phyloP scores from a whole-genome alignment of 2,329 filamentous ascomycete species.

The Sporothrix brunneoviolacea region DNA sequence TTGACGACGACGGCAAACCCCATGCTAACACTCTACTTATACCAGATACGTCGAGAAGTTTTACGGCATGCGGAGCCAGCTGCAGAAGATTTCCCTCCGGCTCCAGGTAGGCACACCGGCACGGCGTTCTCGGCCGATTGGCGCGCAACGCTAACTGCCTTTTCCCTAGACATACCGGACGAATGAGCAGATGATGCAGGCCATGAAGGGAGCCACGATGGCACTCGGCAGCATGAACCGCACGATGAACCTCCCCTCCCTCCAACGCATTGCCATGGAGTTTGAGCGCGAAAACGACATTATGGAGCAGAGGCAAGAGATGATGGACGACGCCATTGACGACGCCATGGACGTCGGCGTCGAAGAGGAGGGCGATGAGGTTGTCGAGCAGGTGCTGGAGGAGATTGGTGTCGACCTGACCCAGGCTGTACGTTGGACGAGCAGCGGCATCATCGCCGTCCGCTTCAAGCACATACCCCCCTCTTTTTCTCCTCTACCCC shows the following conservation, averaged over 20 bases:
- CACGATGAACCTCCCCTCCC: constrained; percentile 90
- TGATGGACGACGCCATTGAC: constrained; percentile 99
- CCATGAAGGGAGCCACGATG: constrained; percentile 95
- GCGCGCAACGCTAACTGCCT: background rate
- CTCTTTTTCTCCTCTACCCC: too few relatives aligned
- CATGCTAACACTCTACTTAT: background rate
- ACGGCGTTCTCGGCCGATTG: background rate
- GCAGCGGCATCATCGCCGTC: too few relatives aligned
- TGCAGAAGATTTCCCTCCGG: constrained; percentile 90
- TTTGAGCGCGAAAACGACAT: constrained; percentile 98
- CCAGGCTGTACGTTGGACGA: constrained; percentile 63
- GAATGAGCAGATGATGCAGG: constrained; percentile 99
- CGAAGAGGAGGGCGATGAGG: constrained; percentile 93
- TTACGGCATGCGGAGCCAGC: constrained; percentile 93
- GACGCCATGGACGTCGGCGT: constrained; percentile 86
- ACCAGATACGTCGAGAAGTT: constrained; percentile 91
- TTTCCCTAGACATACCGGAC: constrained; percentile 75
- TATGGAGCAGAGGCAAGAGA: constrained; percentile 97
- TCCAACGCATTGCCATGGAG: constrained; percentile 97
- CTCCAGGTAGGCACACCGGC: constrained; percentile 62
- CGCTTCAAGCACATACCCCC: too few relatives aligned
- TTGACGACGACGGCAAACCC: background rate
- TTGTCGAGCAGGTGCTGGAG: constrained; percentile 92
- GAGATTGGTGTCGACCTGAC: constrained; percentile 94
- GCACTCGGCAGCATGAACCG: constrained; percentile 95